Evolutionary conservation across 192 early-diverging fungal species (phyloP).

Genomic region (Ambispora gerdemannii): DNA sequence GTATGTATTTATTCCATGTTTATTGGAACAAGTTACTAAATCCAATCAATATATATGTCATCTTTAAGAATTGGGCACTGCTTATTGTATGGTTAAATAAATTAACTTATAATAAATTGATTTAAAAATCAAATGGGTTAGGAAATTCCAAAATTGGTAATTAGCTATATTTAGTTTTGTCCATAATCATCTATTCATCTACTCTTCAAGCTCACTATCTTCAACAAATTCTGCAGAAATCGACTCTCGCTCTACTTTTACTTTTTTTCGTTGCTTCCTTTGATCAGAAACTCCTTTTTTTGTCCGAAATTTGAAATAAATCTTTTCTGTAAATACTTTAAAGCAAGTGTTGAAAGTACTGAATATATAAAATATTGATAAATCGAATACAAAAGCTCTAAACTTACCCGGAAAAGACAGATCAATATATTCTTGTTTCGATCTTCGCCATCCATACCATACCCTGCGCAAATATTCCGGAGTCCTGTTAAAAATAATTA

Average conservation of each 20-base stretch:
- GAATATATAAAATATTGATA: neutral
- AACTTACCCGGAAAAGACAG: neutral
- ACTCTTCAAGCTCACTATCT: neutral
- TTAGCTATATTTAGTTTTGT: too few relatives aligned
- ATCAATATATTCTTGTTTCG: neutral
- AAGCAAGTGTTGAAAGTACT: neutral
- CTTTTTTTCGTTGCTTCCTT: neutral
- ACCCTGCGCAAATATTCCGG: neutral
- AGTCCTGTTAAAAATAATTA: neutral
- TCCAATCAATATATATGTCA: too few relatives aligned
- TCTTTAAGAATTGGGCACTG: too few relatives aligned
- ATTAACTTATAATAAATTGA: too few relatives aligned
- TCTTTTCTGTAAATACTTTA: neutral
- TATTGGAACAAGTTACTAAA: too few relatives aligned
- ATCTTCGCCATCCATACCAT: neutral
- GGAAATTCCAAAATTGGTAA: too few relatives aligned
- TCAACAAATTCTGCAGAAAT: neutral
- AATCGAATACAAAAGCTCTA: neutral
- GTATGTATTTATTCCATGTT: too few relatives aligned
- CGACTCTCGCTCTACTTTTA: neutral
- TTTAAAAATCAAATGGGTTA: too few relatives aligned
- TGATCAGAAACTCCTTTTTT: neutral
- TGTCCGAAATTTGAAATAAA: neutral
- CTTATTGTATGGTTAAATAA: too few relatives aligned
- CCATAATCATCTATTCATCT: too few relatives aligned